Conservation (phyloP, 257 asterid species). For the Haberlea rhodopensis region DNA sequence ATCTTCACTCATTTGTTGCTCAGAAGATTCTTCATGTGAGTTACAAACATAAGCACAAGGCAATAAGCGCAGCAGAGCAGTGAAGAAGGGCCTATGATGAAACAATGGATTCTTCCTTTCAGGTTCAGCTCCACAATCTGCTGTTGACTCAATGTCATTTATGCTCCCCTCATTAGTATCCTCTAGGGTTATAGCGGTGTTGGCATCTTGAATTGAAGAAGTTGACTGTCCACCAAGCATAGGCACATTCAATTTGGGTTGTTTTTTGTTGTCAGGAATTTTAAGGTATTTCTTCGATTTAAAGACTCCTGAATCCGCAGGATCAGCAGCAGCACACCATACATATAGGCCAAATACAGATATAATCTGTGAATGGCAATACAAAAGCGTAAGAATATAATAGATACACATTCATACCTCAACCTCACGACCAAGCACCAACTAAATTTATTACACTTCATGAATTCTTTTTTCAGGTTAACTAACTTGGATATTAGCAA, state of each 20-base stretch:
- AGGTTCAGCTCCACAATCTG: slow-evolving; percentile 36
- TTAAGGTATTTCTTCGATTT: slow-evolving; percentile 78
- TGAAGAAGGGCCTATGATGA: slow-evolving; percentile 34
- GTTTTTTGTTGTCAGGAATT: slow-evolving; percentile 45
- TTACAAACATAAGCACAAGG: slow-evolving; percentile 70
- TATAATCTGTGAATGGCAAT: slow-evolving; percentile 51
- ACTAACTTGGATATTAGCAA: background rate
- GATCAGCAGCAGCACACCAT: slow-evolving; percentile 97
- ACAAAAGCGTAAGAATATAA: background rate
- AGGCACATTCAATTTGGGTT: slow-evolving; percentile 34
- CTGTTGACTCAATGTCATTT: slow-evolving; percentile 37
- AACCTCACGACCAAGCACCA: background rate
- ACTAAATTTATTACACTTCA: too few relatives aligned
- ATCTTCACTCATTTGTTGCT: slow-evolving; percentile 76
- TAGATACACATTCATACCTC: background rate
- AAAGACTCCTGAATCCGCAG: slow-evolving; percentile 91
- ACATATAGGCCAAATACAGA: slow-evolving; percentile 77
- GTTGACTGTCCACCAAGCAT: slow-evolving; percentile 62
- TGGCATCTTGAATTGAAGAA: slow-evolving; percentile 56
- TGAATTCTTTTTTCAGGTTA: background rate
- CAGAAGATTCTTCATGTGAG: slow-evolving; percentile 57
- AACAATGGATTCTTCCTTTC: slow-evolving; percentile 30
- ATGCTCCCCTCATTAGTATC: slow-evolving; percentile 37
- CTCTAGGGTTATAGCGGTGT: slow-evolving; percentile 38
- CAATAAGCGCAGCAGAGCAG: slow-evolving; percentile 43